These are phyloP conservation scores for Didymella segeticola DNA, from an alignment of 2,329 filamentous ascomycete species.

Conservation along the genomic window DNA sequence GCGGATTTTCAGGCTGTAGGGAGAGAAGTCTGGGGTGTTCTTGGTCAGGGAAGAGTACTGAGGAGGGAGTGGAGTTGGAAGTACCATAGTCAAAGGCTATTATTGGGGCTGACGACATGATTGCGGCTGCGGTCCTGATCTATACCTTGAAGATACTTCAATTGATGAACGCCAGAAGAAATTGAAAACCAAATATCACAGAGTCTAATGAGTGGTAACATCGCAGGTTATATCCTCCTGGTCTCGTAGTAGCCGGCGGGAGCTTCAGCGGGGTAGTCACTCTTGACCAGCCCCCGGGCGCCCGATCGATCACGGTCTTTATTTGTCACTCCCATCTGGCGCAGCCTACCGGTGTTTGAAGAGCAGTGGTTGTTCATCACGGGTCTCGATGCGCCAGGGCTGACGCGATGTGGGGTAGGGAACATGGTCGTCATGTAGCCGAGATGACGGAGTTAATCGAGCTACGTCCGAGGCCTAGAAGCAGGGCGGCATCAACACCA, in stretches of 20 bases:
- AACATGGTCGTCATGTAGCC: background rate
- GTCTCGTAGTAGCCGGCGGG: background rate
- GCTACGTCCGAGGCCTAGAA: no score
- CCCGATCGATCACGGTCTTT: no score
- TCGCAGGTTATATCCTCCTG: background rate
- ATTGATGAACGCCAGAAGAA: no score
- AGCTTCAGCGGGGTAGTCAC: background rate
- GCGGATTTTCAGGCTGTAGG: constrained; percentile 9
- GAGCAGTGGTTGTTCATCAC: background rate
- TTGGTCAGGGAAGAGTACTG: background rate
- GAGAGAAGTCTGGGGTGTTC: constrained; percentile 8
- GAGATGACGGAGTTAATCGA: background rate
- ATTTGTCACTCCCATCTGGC: background rate
- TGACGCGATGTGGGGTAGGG: constrained; percentile 5
- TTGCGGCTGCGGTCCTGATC: background rate
- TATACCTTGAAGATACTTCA: background rate
- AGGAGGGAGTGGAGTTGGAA: background rate
- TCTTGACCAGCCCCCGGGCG: no score
- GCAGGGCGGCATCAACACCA: background rate
- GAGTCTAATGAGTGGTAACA: background rate
- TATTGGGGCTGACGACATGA: background rate
- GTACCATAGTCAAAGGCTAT: constrained; percentile 14
- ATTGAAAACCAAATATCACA: no score
- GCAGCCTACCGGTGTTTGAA: background rate
- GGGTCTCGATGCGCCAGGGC: background rate